phyloP scores from a whole-genome alignment of 2,329 filamentous ascomycete genomes.

The Akanthomyces uredinophilus region DNA sequence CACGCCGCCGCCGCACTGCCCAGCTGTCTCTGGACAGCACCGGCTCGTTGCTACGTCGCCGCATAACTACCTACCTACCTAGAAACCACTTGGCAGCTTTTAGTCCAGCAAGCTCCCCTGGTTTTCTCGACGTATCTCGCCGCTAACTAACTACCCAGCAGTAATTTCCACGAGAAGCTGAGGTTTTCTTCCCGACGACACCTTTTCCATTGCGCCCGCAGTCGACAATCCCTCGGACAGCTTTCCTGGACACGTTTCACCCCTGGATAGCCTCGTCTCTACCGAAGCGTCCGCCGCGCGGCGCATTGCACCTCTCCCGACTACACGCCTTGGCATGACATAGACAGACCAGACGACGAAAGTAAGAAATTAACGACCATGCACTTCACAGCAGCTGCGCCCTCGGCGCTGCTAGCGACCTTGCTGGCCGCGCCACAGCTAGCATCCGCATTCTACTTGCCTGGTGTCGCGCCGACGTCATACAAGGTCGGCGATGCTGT shows the following conservation, averaged over 20 bases:
- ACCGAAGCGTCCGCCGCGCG: slow-evolving; percentile 1
- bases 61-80: too few relatives aligned
- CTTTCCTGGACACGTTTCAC: background rate
- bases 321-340: slow-evolving; percentile 24
- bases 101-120: slow-evolving; percentile 7
- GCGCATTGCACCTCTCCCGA: slow-evolving; percentile 2
- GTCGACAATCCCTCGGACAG: background rate
- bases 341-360: slow-evolving; percentile 15
- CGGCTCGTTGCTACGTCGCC: background rate
- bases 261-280: background rate
- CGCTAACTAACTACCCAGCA: background rate
- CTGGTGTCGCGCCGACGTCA: slow-evolving; percentile 88
- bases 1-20: too few relatives aligned
- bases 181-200: too few relatives aligned
- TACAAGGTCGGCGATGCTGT: slow-evolving; percentile 78
- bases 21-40: background rate
- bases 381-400: slow-evolving; percentile 42
- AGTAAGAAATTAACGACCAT: slow-evolving; percentile 28
- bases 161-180: background rate
- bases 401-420: slow-evolving; percentile 45
- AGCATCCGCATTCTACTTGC: slow-evolving; percentile 82
- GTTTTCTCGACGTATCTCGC: background rate
- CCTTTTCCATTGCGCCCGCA: background rate
- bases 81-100: slow-evolving; percentile 1
- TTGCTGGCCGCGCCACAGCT: slow-evolving; percentile 49